Conservation (phyloP, 805 yeast genomes). For the Zygoascus biomembranicola region DNA sequence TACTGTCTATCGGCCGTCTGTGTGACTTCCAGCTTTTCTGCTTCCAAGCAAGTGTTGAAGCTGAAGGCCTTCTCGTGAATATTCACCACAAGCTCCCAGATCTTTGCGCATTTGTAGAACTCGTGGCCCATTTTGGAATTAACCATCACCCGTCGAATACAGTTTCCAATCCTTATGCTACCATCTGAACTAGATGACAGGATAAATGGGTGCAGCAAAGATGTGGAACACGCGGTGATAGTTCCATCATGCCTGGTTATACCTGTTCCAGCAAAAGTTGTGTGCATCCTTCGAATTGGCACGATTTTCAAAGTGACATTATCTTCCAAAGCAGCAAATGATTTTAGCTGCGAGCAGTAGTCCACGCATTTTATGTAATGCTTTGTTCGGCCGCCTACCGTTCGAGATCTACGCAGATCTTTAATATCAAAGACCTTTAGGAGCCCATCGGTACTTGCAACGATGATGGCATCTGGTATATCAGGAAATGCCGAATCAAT, state of each 20-base stretch:
- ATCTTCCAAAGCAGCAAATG: slow-evolving; percentile 38
- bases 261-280: slow-evolving; percentile 23
- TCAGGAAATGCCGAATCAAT: slow-evolving; percentile 31
- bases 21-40: slow-evolving; percentile 22
- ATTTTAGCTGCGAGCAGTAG: slow-evolving; percentile 18
- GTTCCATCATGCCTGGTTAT: slow-evolving; percentile 36
- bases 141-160: slow-evolving; percentile 26
- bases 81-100: slow-evolving; percentile 34
- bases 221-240: slow-evolving; percentile 33
- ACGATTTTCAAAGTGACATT: slow-evolving; percentile 30
- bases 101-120: slow-evolving; percentile 15
- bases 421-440: slow-evolving; percentile 30
- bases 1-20: slow-evolving; percentile 22
- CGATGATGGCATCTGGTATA: slow-evolving; percentile 28
- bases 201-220: slow-evolving; percentile 39
- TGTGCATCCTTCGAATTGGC: slow-evolving; percentile 30
- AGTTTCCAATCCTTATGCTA: slow-evolving; percentile 33
- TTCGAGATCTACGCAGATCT: slow-evolving; percentile 17
- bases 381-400: slow-evolving; percentile 21
- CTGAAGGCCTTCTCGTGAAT: slow-evolving; percentile 32
- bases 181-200: slow-evolving; percentile 47
- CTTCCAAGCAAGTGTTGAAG: slow-evolving; percentile 35
- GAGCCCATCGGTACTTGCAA: slow-evolving; percentile 38
- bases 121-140: slow-evolving; percentile 18
- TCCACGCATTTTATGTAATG: slow-evolving; percentile 25